Conservation (phyloP, 225 moss, liverwort and hornwort species). For the Ulota crispa region DNA sequence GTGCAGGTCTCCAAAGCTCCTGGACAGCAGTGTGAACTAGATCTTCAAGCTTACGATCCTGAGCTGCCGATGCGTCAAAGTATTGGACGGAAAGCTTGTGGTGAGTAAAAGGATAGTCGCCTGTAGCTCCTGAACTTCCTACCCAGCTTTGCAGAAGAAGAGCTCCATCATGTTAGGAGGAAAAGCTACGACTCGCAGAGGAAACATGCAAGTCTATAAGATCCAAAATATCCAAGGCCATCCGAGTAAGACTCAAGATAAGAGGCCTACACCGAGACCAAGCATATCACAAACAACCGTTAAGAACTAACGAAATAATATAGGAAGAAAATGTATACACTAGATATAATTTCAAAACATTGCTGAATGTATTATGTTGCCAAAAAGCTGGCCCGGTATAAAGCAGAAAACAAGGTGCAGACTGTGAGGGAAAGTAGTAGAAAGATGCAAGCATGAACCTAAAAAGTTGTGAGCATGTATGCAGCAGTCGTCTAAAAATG, state of each 20-base stretch:
- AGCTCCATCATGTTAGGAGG: constrained; percentile 1
- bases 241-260: background rate
- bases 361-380: too few species aligned
- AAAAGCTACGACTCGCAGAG: background rate
- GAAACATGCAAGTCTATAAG: background rate
- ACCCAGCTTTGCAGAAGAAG: constrained; percentile 63
- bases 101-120: constrained; percentile 94
- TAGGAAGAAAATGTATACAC: background rate
- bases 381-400: background rate
- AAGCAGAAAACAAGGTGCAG: constrained; percentile 2
- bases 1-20: constrained; percentile 94
- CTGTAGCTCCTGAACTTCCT: constrained; percentile 76
- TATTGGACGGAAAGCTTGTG: constrained; percentile 96
- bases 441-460: constrained; percentile 2
- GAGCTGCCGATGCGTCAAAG: constrained; percentile 86
- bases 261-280: constrained; percentile 7
- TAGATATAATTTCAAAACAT: background rate
- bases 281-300: constrained; percentile 24
- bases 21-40: constrained; percentile 90
- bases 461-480: too few species aligned
- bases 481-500: too few species aligned
- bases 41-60: constrained; percentile 94
- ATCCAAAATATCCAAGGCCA: constrained; percentile 17
- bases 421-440: background rate
- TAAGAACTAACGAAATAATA: background rate